Percentiles rank a stretch among this genome's conserved stretches.
Evolutionary conservation across 768 basidiomycete genomes (phyloP).

Genomic region (Calvatia gigantea): DNA sequence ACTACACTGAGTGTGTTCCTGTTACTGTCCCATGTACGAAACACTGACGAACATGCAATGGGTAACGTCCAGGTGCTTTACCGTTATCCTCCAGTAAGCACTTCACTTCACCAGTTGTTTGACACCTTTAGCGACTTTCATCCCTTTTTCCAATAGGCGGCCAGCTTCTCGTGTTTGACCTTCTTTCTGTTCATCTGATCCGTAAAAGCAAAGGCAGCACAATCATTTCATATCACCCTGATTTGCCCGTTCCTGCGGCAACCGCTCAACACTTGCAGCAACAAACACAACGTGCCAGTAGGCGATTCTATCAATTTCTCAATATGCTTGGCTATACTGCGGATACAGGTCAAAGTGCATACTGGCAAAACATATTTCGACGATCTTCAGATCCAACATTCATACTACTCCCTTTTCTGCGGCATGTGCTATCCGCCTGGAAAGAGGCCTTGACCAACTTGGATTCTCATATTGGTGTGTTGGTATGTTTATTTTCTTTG

Average conservation of each 20-base stretch:
- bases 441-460: constrained; percentile 52
- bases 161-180: constrained; percentile 38
- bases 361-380: constrained; percentile 38
- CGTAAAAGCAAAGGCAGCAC: constrained; percentile 41
- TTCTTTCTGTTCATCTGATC: constrained; percentile 46
- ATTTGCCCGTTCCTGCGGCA: constrained; percentile 33
- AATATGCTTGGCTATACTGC: too few relatives aligned
- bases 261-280: too few relatives aligned
- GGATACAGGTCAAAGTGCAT: constrained; percentile 33
- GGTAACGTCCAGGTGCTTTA: too few relatives aligned
- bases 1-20: too few relatives aligned
- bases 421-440: constrained; percentile 60
- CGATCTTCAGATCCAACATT: constrained; percentile 50
- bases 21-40: too few relatives aligned
- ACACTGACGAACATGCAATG: too few relatives aligned
- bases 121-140: too few relatives aligned
- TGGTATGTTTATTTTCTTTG: constrained; percentile 34
- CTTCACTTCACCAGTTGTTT: too few relatives aligned
- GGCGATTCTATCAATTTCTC: background rate
- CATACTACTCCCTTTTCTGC: constrained; percentile 44
- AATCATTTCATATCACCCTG: constrained; percentile 49
- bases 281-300: constrained; percentile 43
- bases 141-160: too few relatives aligned
- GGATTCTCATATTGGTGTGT: constrained; percentile 42
- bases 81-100: too few relatives aligned